Percentiles rank a stretch among this genome's conserved stretches.
phyloP scores from a whole-genome alignment of 352 stramenopile genomes.

The Pythium rhizo-oryzae region DNA sequence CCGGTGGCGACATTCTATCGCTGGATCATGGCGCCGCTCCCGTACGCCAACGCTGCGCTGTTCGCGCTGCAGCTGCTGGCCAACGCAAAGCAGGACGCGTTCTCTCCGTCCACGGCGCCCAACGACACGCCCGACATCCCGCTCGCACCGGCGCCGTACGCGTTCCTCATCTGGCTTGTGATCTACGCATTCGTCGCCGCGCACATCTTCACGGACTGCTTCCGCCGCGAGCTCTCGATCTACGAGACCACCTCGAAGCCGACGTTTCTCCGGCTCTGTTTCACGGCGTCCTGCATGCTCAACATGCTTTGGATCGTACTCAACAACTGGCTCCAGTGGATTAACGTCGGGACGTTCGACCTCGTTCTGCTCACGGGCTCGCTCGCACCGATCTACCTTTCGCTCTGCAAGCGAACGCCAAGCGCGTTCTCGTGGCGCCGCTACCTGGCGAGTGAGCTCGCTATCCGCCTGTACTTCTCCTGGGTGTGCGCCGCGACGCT shows the following conservation, averaged over 20 bases:
- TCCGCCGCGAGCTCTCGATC: conserved; percentile 47
- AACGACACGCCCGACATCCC: conserved; percentile 49
- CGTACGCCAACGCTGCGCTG: conserved; percentile 56
- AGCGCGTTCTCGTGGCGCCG: conserved; percentile 45
- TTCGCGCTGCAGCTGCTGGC: conserved; percentile 54
- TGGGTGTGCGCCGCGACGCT: conserved; percentile 53
- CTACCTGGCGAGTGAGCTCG: conserved; percentile 60
- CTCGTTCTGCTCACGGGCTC: conserved; percentile 56
- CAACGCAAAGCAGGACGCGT: conserved; percentile 41
- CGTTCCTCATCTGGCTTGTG: conserved; percentile 69
- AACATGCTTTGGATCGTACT: conserved; percentile 64
- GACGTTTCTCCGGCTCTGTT: conserved; percentile 48
- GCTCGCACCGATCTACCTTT: conserved; percentile 61
- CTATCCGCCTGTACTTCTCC: conserved; percentile 61
- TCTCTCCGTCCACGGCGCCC: conserved; percentile 33
- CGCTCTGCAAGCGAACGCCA: conserved; percentile 44
- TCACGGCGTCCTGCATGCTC: conserved; percentile 48
- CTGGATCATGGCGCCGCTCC: conserved; percentile 21
- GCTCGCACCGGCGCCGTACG: conserved; percentile 54
- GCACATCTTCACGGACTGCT: conserved; percentile 57
- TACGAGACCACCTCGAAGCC: conserved; percentile 46
- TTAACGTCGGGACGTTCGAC: conserved; percentile 44
- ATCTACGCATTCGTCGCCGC: conserved; percentile 58
- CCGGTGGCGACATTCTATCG: too few species aligned
- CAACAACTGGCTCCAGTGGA: conserved; percentile 44